phyloP scores from a whole-genome alignment of 768 basidiomycete species.

The Tephrocybe sp. region DNA sequence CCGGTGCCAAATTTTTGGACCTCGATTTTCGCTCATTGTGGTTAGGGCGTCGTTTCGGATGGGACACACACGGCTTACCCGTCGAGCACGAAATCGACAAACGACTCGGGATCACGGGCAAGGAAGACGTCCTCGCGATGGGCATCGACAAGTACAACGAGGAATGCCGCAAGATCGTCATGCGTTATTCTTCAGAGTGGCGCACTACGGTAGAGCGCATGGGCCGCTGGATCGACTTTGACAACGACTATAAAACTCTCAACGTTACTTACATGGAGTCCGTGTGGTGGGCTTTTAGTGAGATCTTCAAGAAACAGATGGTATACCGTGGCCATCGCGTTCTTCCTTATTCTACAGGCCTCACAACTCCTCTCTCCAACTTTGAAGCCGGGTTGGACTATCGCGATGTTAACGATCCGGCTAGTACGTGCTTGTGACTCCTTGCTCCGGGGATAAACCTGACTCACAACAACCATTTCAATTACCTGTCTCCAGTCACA shows the following conservation, averaged over 20 bases:
- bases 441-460: too few relatives aligned
- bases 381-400: conserved; percentile 95
- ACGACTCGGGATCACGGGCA: conserved; percentile 85
- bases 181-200: conserved; percentile 96
- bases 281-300: conserved; percentile 98
- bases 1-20: background rate
- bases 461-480: background rate
- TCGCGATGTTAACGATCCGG: conserved; percentile 91
- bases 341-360: conserved; percentile 98
- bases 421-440: conserved; percentile 69
- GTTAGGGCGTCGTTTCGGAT: conserved; percentile 96
- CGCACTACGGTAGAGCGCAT: conserved; percentile 92
- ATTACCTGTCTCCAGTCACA: conserved; percentile 56
- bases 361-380: conserved; percentile 94
- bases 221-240: conserved; percentile 99
- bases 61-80: conserved; percentile 98
- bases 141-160: conserved; percentile 98
- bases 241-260: conserved; percentile 98
- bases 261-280: conserved; percentile 94
- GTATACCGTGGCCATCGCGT: conserved; percentile 93
- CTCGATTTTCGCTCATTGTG: too few relatives aligned
- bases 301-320: conserved; percentile 88
- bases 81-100: conserved; percentile 99
- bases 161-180: conserved; percentile 94
- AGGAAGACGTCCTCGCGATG: conserved; percentile 90